Base-by-base conservation (phyloP, 2,329 filamentous ascomycete species). In the Paecilomyces dactylethromorphus region DNA sequence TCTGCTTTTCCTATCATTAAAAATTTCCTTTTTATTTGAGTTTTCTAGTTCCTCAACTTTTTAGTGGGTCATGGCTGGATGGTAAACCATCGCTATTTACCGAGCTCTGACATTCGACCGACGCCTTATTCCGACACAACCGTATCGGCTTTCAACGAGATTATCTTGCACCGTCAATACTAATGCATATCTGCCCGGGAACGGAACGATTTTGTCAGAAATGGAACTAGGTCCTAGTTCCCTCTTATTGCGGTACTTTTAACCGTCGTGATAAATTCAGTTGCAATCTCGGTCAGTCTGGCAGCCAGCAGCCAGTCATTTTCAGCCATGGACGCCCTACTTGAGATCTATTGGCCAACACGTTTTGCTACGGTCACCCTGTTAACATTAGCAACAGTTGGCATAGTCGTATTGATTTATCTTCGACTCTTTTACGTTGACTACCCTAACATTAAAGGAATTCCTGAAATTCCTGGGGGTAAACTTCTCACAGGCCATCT, bases 381-480 rank as follows among this genome's bases (percentile, higher is more conserved):
- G 11, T 35, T 35, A 35, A 12, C 33, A 35, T 4, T 12, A 35
- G 15, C 11, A 5, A 35, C 15, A 10, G 3, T 35, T 35, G 33
- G 33, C 2, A 15, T 35, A 13, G 4, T 35, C 13, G 33, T 35
- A 35, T 15, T 35, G 13, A 13, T 35, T 13, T 35, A 35, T 35
- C 33, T 35, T 15, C 58, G 35, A 13, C 55, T 54, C 26, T 60
- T 60, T 18, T 60, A 58, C 33, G 31, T 60, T 39, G 59, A 59
- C 49, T 39, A 56, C 12, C 52, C 57, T 11, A 49, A 45, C n/a
- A 60, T 60, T 24, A 32, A 50, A 39, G 59, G 59, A 15, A 59
- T 60, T 24, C 59, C 59, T 18, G 59, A 60, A 29, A 59, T 59
- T 49, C 57, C 59, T 12, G 53, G 57, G 3, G 59, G 53, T 11